phyloP scores from a whole-genome alignment of 306 rosid genomes.

The Myrica gale region DNA sequence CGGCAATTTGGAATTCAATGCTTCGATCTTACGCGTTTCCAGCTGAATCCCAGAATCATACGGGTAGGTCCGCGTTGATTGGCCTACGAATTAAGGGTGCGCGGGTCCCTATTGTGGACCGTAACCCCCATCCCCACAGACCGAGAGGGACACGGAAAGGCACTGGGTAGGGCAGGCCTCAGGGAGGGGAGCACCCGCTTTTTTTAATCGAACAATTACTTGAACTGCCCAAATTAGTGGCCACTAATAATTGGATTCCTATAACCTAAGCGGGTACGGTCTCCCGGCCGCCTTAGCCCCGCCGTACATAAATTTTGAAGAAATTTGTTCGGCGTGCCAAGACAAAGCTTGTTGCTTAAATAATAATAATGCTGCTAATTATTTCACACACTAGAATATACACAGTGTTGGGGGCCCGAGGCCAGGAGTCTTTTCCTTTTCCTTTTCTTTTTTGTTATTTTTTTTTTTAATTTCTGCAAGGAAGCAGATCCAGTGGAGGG shows the following conservation, averaged over 20 bases:
- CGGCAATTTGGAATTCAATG: not conserved
- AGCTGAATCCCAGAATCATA: no score
- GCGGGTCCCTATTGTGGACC: not conserved
- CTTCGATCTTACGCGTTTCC: not conserved
- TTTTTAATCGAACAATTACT: slow-evolving; percentile 27
- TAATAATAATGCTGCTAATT: no score
- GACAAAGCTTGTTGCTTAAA: no score
- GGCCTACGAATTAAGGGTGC: not conserved
- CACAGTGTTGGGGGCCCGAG: no score
- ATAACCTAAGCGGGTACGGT: slow-evolving; percentile 18
- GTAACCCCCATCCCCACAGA: no score
- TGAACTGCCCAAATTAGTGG: slow-evolving; percentile 47
- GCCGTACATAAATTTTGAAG: not conserved
- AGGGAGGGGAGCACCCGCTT: not conserved
- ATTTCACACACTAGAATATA: no score
- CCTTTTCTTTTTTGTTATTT: no score
- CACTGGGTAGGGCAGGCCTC: not conserved
- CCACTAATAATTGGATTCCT: slow-evolving; percentile 44
- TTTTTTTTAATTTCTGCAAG: no score
- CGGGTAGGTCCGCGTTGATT: not conserved
- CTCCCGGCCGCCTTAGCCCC: slow-evolving; percentile 41
- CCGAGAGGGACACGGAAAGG: not conserved
- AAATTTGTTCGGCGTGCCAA: no score
- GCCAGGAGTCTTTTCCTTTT: no score
- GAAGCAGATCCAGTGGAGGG: no score